Percentiles rank a stretch among this genome's conserved stretches.
phyloP scores from a whole-genome alignment of 345 rosid genomes.

The Eucalyptus tenuipes region DNA sequence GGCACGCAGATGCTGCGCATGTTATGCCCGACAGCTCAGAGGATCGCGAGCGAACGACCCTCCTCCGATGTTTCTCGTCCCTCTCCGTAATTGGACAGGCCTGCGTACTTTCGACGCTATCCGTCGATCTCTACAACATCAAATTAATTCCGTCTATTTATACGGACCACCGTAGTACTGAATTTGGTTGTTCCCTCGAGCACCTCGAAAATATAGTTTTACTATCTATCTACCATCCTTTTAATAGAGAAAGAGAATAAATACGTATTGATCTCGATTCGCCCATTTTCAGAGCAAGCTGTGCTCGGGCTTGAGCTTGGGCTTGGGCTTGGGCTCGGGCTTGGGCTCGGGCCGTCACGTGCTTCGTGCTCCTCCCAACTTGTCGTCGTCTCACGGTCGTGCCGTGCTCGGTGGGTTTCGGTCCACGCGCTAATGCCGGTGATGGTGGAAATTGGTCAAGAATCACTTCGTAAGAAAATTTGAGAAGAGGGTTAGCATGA shows the following conservation, averaged over 20 bases:
- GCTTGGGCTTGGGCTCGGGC: too few species aligned
- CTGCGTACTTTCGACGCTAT: background rate
- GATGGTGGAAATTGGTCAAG: background rate
- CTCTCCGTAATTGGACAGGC: background rate
- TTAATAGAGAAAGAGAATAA: background rate
- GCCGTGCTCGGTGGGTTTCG: background rate
- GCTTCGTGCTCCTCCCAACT: background rate
- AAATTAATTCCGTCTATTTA: background rate
- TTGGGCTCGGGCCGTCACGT: background rate
- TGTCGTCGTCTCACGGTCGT: too few species aligned
- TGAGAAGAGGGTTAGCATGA: background rate
- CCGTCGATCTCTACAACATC: background rate
- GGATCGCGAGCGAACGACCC: background rate
- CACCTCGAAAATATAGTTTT: background rate
- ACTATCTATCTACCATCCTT: background rate
- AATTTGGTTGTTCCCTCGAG: background rate
- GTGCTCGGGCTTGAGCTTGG: too few species aligned
- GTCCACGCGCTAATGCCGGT: background rate
- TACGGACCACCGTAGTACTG: background rate
- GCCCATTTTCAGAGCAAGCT: too few species aligned
- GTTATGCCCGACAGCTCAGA: background rate
- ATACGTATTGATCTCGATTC: background rate
- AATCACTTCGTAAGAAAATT: background rate
- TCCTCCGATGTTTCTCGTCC: background rate
- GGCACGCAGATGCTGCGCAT: background rate